Percentiles rank a stretch among this genome's conserved stretches.
These are phyloP conservation scores for Leccinum longicurvipes DNA, from an alignment of 768 basidiomycete genomes.

Conservation along the genomic window DNA sequence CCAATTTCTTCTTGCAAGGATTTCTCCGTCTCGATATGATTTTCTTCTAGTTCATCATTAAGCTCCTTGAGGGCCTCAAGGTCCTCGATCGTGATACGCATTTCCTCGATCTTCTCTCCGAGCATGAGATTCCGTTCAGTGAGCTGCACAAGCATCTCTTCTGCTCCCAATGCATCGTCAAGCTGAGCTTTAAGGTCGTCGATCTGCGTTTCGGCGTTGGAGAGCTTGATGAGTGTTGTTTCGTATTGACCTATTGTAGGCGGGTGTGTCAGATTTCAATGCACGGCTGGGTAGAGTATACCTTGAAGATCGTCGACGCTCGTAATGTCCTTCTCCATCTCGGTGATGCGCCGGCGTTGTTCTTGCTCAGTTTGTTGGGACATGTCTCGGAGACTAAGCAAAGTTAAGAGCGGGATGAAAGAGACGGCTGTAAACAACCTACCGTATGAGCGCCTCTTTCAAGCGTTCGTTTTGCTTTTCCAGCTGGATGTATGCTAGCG, in stretches of 20 bases:
- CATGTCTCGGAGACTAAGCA: slow-evolving; percentile 75
- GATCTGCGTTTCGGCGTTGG: slow-evolving; percentile 87
- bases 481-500: slow-evolving; percentile 75
- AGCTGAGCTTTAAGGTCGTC: slow-evolving; percentile 93
- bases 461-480: slow-evolving; percentile 96
- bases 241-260: slow-evolving; percentile 67
- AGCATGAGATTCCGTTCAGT: slow-evolving; percentile 92
- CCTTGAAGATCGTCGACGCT: slow-evolving; percentile 79
- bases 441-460: slow-evolving; percentile 92
- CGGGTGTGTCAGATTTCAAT: slow-evolving; percentile 5
- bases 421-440: slow-evolving; percentile 12
- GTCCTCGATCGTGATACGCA: slow-evolving; percentile 94
- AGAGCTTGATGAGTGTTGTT: slow-evolving; percentile 69
- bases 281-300: slow-evolving; percentile 25
- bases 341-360: slow-evolving; percentile 71
- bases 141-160: slow-evolving; percentile 93
- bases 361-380: slow-evolving; percentile 86
- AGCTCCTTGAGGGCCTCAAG: slow-evolving; percentile 94
- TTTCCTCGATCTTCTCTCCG: slow-evolving; percentile 98
- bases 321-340: slow-evolving; percentile 87
- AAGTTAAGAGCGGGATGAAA: neutral
- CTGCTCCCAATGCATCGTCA: slow-evolving; percentile 91
- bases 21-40: slow-evolving; percentile 91
- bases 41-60: slow-evolving; percentile 96
- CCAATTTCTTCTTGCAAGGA: slow-evolving; percentile 86